Base-by-base conservation (phyloP, 768 basidiomycete species). In the Mycena capillaripes region DNA sequence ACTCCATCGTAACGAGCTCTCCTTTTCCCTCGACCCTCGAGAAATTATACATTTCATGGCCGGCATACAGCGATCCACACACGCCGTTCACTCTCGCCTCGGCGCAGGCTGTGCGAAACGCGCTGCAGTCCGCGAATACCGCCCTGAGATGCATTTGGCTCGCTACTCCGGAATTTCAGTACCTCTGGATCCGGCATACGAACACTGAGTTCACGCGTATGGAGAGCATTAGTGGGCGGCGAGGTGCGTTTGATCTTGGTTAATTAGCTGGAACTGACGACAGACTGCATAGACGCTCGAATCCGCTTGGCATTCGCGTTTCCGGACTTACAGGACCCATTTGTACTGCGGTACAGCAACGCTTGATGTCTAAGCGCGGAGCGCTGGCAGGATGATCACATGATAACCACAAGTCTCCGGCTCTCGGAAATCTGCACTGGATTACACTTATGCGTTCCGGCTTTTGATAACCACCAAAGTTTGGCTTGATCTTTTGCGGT, bases 71-170 rank as follows among this genome's bases (percentile, higher is more conserved):
- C 8, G 19, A 34, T 36, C 12, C 56, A 23, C 19, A 34, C 29
- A 3, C 61, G 30, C 32, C 46, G 32, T 16, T 50, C 30, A 36
- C n/a, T 46, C 46, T 50, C 34, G 32, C 8, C 19, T n/a, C 30
- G 2, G 46, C 46, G 21, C 61, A 36, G 46, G 27, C 44, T 21
- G 14, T 30, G n/a, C 48, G 19, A 23, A 32, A 23, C 5, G 46
- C 30, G 1, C 44, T 62, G 2, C 2, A 9, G 5, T 12, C n/a
- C 2, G 46, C n/a, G 30, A 29, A 62, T 23, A 12, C 2, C 12
- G 61, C 8, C 3, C 27, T 62, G 46, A 62, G 36, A 25, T 62
- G 61, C 32, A 25, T 62, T 16, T 62, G 61, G 61, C 34, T 62
- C 12, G 46, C 36, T 25, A 19, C 32, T 14, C 46, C 46, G 6